Base-by-base conservation (phyloP, 257 asterid genomes). In the Catharanthus roseus region DNA sequence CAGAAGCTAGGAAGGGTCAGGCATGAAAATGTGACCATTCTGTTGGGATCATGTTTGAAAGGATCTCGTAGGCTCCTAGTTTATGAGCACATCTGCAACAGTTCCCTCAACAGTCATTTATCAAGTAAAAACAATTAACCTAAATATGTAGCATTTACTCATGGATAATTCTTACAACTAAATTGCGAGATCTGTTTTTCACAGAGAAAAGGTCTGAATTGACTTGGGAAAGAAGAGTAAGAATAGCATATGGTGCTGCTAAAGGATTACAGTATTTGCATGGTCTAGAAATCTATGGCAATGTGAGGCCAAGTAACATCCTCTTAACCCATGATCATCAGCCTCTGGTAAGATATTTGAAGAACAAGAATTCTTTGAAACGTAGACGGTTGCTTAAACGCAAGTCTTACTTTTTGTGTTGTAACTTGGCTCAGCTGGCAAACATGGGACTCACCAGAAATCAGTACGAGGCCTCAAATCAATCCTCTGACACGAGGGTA, bases 261-360 rank as follows among this genome's bases (percentile, higher is more conserved):
- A 81, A 76, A 78, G 95, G 91, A 5, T 65, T 87, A 56, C 80
- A 82, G 71, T 65, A 80, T 74, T 71, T 84, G 73, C 90, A 85
- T 31, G 62, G 75, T n/a, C 67, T 67, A 70, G 62, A 80, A 36
- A 81, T 87, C 56, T 85, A 75, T 23, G 91, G 88, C 19, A 75
- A 85, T 77, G 74, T 84, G 76, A 84, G 76, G 74, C 89, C 93
- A 28, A 74, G 78, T 71, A 85, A 84, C 80, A 84, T 85, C 16
- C 90, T 87, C 45, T 19, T 87, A 33, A 87, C 87, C 13, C 93
- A 88, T 62, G 89, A 87, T 47, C 79, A 69, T 78, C 86, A 77
- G 5, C 85, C 93, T n/a, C 26, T 77, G 82, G 93, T 87, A 82
- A 82, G 60, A 72, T 50, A 50, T 16, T 65, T 28, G 29, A 24